Conservation (phyloP, 306 rosid genomes). For the Canavalia gladiata region DNA sequence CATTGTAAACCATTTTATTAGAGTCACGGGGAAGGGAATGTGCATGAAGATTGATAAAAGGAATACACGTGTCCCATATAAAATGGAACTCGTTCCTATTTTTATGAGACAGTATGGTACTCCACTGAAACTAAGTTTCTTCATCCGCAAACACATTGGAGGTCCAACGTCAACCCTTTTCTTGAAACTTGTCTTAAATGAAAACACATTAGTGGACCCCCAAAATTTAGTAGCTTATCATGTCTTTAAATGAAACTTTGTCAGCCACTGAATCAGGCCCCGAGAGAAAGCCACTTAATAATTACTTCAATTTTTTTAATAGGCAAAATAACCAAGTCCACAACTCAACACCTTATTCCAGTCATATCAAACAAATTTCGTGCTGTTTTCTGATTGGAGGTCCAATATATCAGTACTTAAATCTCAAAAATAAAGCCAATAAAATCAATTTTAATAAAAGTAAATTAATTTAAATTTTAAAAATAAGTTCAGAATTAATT, state of each 20-base stretch:
- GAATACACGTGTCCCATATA: not conserved
- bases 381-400: not conserved
- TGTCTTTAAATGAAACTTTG: not conserved
- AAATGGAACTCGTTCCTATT: constrained; percentile 5
- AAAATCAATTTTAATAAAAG: not conserved
- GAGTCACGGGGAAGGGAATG: not conserved
- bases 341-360: not conserved
- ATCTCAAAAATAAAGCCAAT: not conserved
- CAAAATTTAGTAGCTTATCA: not conserved
- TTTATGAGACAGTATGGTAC: not conserved
- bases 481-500: not conserved
- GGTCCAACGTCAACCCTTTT: not conserved
- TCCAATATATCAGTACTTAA: not conserved
- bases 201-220: constrained; percentile 1
- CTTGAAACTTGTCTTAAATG: not conserved
- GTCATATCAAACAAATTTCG: not conserved
- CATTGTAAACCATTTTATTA: not conserved
- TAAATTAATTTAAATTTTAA: not conserved
- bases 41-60: not conserved
- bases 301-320: not conserved
- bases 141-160: not conserved
- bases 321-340: not conserved
- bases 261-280: not conserved
- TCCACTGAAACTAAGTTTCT: not conserved
- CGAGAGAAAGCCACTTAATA: not conserved